Evolutionary conservation across 2,329 filamentous ascomycete species (phyloP).

Genomic region (Mollisia scopiformis): DNA sequence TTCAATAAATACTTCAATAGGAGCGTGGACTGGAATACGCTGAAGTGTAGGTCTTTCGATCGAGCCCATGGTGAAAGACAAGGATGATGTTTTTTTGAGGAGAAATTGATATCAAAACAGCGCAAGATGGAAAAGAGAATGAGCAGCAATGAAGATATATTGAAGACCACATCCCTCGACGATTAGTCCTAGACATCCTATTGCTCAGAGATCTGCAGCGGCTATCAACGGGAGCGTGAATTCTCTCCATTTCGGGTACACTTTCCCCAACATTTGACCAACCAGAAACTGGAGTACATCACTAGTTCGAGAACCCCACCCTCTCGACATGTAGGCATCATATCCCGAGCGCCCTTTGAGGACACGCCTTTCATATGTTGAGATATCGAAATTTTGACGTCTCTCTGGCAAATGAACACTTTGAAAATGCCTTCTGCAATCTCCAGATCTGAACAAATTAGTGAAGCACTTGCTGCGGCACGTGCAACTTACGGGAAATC

Average conservation of each 20-base stretch:
- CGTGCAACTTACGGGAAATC: slow-evolving; percentile 10
- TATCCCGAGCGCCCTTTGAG: not conserved
- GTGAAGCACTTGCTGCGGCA: slow-evolving; percentile 5
- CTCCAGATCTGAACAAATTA: slow-evolving; percentile 2
- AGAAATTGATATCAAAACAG: not conserved
- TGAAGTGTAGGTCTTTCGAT: slow-evolving; percentile 8
- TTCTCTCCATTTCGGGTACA: slow-evolving; percentile 3
- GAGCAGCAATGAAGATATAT: slow-evolving; percentile 6
- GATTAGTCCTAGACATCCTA: not conserved
- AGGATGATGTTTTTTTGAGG: not conserved
- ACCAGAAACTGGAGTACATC: not conserved
- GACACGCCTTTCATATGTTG: not conserved
- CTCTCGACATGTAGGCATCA: not conserved
- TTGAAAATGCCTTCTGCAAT: slow-evolving; percentile 15
- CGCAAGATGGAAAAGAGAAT: not conserved
- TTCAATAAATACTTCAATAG: slow-evolving; percentile 19
- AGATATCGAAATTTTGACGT: not conserved
- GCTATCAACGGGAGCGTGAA: not conserved
- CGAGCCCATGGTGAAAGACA: slow-evolving; percentile 5
- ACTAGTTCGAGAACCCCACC: not conserved
- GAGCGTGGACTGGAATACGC: slow-evolving; percentile 18
- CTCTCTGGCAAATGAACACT: not conserved
- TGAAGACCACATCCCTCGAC: not conserved
- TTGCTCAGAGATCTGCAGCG: slow-evolving; percentile 3
- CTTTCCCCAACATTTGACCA: slow-evolving; percentile 5